Conservation (phyloP, 495 filamentous ascomycete genomes). For the Xylaria longipes region DNA sequence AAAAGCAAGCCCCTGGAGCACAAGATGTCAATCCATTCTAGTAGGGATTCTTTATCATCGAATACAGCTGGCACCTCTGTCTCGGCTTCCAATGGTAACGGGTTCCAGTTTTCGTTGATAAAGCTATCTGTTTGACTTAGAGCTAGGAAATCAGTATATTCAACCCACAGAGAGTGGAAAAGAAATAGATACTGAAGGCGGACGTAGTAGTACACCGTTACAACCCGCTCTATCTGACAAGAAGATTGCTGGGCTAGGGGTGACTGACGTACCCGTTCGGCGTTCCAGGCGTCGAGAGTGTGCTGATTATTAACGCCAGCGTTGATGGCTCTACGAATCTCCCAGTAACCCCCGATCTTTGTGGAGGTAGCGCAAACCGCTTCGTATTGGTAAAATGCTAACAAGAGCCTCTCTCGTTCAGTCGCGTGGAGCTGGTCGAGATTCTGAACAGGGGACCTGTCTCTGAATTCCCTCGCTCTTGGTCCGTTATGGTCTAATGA, state of each 20-base stretch:
- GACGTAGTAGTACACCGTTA: constrained; percentile 3
- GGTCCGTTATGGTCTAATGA: neutral
- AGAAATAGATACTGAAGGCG: constrained; percentile 3
- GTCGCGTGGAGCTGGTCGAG: neutral
- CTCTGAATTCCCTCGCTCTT: neutral
- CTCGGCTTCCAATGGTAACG: neutral
- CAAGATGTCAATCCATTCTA: constrained; percentile 6
- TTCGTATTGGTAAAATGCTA: constrained; percentile 2
- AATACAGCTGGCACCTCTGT: neutral
- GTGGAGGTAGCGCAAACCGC: neutral
- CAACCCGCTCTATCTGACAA: neutral
- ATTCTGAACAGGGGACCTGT: neutral
- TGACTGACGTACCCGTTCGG: neutral
- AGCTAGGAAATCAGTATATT: neutral
- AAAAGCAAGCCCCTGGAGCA: constrained; percentile 3
- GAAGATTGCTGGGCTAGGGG: neutral
- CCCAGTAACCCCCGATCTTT: neutral
- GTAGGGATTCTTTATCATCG: neutral
- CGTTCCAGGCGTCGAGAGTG: neutral
- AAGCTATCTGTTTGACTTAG: neutral
- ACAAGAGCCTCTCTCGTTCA: neutral
- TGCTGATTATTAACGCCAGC: neutral
- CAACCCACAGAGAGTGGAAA: neutral
- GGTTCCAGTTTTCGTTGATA: too few relatives aligned
- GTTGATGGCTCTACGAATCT: neutral